These are phyloP conservation scores for Xerocomus nothofagi DNA, from an alignment of 1,284 basidiomycete species.

Conservation along the genomic window DNA sequence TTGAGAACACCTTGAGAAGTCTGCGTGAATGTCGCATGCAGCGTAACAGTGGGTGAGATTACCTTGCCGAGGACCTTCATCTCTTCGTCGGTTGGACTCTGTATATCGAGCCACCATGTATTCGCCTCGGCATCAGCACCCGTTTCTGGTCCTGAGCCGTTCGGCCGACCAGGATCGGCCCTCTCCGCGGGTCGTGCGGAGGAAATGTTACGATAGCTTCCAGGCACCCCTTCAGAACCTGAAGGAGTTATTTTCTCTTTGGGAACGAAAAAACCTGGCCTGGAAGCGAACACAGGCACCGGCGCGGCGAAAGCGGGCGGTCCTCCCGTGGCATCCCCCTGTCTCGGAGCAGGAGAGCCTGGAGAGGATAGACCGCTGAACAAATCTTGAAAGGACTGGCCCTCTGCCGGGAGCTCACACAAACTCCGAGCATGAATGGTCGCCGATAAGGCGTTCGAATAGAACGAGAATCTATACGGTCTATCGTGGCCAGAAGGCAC, in stretches of 20 bases:
- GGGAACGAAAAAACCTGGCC: constrained; percentile 5
- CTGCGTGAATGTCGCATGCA: constrained; percentile 11
- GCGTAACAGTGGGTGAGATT: constrained; percentile 1
- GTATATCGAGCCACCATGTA: constrained; percentile 98
- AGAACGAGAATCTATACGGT: constrained; percentile 98
- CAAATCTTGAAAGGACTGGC: constrained; percentile 91
- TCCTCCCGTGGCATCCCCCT: constrained; percentile 10
- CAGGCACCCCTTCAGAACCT: constrained; percentile 1
- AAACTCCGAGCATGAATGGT: constrained; percentile 95
- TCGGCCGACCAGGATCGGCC: constrained; percentile 21
- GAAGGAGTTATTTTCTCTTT: constrained; percentile 8
- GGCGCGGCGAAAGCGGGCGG: constrained; percentile 9
- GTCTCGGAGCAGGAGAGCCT: constrained; percentile 8
- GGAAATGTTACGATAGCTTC: constrained; percentile 11
- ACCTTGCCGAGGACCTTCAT: constrained; percentile 97
- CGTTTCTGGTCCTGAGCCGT: constrained; percentile 22
- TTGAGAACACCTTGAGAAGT: constrained; percentile 78
- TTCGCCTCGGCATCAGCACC: constrained; percentile 58
- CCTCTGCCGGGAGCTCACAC: constrained; percentile 91
- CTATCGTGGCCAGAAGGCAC: constrained; percentile 71
- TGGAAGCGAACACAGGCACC: constrained; percentile 9
- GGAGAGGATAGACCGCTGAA: constrained; percentile 73
- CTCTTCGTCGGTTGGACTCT: constrained; percentile 95
- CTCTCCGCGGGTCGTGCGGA: constrained; percentile 26
- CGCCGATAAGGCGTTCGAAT: constrained; percentile 89